Evolutionary conservation across 305 asterid species (phyloP), one percentile per base, ranked within the genome.

Genomic region (Fraxinus floribunda): DNA sequence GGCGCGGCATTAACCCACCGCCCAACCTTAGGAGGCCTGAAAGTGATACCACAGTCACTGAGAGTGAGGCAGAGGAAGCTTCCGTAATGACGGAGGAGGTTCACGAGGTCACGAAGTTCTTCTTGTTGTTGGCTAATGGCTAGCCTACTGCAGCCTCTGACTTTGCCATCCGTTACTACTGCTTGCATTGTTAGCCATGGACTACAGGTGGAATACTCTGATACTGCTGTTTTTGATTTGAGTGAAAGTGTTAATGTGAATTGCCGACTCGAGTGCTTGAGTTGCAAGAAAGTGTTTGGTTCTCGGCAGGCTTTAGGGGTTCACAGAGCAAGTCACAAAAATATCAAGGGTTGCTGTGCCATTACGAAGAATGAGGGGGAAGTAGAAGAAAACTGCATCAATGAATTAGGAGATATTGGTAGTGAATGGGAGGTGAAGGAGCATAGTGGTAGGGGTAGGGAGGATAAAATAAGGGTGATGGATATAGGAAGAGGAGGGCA

Each of bases 1-100:
- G 98, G 98, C 92, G 97, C 1, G 98, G 99, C 0, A 95, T 95
- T 11, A 94, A 89, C 82, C 98, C 97, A 0, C 98, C 99, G 1
- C 88, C 92, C 22, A 79, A 83, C 81, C 6, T 87, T 81, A 84
- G 84, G 18, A 88, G 78, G 80, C 80, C 3, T 44, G 55, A 44
- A 44, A 44, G 55, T 3, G 55, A 74, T 72, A 7, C 29, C 13
- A 20, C 76, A 22, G 76, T 71, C 71, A 11, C 34, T 6, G 70
- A 77, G 49, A 74, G 11, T 2, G 68, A 9, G 75, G 5, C 0
- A 49, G 85, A 66, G 0, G 71, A 80, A 35, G 85, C 83, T 30
- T 77, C 81, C 0, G 30, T 20, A 0, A 26, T 81, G 57, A 84
- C 92, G 1, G 89, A 83, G 18, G 93, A 91, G 20, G 97, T 92